Conservation (phyloP, 148 eudicot species). For the Heliamphora exappendiculata region DNA sequence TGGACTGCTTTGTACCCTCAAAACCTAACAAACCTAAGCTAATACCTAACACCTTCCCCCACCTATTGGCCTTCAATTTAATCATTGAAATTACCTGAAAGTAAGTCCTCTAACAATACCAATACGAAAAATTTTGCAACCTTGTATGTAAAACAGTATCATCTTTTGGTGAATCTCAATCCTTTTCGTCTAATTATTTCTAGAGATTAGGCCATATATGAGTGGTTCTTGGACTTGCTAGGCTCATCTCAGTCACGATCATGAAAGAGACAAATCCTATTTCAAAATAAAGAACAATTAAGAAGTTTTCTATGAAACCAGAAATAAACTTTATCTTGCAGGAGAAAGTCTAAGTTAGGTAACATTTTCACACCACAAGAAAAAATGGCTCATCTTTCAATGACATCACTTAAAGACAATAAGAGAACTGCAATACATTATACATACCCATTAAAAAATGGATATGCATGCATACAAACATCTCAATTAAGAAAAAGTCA, state of each 20-base stretch:
- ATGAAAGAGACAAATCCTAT: no score
- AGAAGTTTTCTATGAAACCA: no score
- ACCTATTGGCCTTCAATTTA: neutral
- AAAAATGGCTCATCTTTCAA: slow-evolving; percentile 30
- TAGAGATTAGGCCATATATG: no score
- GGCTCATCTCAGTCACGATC: no score
- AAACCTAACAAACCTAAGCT: neutral
- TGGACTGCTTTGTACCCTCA: neutral
- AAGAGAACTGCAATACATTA: neutral
- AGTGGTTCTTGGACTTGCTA: no score
- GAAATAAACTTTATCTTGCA: no score
- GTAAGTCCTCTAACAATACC: neutral
- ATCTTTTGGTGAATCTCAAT: no score
- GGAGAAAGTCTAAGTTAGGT: no score
- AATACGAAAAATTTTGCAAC: neutral
- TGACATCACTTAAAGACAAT: slow-evolving; percentile 15
- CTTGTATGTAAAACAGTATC: no score
- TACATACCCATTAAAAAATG: neutral
- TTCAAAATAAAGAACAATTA: no score
- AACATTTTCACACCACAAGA: neutral
- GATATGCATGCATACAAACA: slow-evolving; percentile 5
- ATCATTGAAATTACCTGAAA: neutral
- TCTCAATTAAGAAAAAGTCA: neutral
- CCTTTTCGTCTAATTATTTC: no score
- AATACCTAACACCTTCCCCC: neutral